Base-by-base conservation (phyloP, 768 basidiomycete genomes). In the Hypholoma fasciculare region DNA sequence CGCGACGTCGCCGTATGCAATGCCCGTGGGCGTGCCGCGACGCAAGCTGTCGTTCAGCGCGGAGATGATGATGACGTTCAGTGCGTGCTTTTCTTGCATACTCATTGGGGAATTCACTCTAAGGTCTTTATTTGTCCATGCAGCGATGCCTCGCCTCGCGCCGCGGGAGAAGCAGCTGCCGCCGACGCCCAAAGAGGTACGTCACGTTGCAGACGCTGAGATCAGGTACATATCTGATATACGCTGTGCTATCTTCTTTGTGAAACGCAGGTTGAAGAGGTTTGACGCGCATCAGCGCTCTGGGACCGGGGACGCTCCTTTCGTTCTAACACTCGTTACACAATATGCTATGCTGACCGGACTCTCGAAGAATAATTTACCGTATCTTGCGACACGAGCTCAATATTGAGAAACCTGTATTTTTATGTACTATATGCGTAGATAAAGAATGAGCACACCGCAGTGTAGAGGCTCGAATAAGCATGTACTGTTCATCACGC, bases 91-190 rank as follows among this genome's bases (percentile, higher is more conserved):
- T 40, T 37, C 49, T 9, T 23, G 16, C 23, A 7, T 4, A 8
- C 11, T 6, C 16, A 38, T 27, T 11, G 14, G 12, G 12, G 8
- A 17, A 38, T 5, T 39, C 17, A n/a, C 9, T 34, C 54, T 48
- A 17, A 44, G 2, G 7, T 1, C 39, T 19, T 36, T 23, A 4
- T 14, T 46, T 47, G 8, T 17, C 4, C 27, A n/a, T 23, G 8
- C 36, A 54, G 54, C 54, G 13, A 38, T 47, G 12, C 34, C 23
- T 12, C 43, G 52, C 23, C 43, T 54, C n/a, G 43, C 19, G 30
- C 19, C 42, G 30, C 36, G 52, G 27, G 59, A 65, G 27, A 65
- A 65, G 55, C 59, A 62, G 20, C 23, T 65, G 8, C 63, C 63
- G 8, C 61, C 63, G 14, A 65, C 63, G 20, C 61, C 61, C 16